Percentiles rank a stretch among this genome's conserved stretches.
phyloP scores from a whole-genome alignment of 2,329 filamentous ascomycete species.

The Alternaria gaisen region DNA sequence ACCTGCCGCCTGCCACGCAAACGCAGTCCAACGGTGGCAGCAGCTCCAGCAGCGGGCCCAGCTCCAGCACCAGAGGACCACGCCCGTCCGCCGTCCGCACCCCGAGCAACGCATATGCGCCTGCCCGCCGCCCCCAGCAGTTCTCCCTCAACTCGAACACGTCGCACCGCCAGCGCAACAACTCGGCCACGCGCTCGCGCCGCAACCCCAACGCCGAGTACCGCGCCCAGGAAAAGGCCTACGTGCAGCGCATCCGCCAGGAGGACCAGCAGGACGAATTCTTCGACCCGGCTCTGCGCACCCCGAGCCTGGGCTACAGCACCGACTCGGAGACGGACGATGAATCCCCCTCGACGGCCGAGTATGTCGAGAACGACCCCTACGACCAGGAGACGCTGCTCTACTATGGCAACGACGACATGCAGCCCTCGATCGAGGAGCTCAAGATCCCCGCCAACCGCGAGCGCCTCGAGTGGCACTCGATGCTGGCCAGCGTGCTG shows the following conservation, averaged over 20 bases:
- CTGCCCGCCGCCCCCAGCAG: conserved; percentile 58
- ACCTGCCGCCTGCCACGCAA: conserved; percentile 31
- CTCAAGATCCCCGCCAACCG: conserved; percentile 86
- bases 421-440: conserved; percentile 89
- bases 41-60: conserved; percentile 27
- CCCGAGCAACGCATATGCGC: conserved; percentile 61
- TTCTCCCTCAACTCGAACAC: conserved; percentile 55
- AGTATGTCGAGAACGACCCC: conserved; percentile 80
- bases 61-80: conserved; percentile 25
- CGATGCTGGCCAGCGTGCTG: conserved; percentile 93
- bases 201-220: conserved; percentile 77
- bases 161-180: conserved; percentile 62
- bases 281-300: conserved; percentile 72
- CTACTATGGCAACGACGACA: conserved; percentile 89
- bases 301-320: conserved; percentile 71
- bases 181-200: conserved; percentile 63
- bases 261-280: conserved; percentile 75
- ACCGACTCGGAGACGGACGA: conserved; percentile 87
- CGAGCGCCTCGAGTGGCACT: conserved; percentile 95
- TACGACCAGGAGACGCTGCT: conserved; percentile 93
- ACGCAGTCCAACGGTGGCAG: conserved; percentile 37
- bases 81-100: conserved; percentile 57
- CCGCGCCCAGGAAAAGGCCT: conserved; percentile 89
- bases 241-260: conserved; percentile 89
- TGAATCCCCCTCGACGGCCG: conserved; percentile 86